Evolutionary conservation across 169 alveolate species (phyloP).

Genomic region (Cytauxzoon felis): DNA sequence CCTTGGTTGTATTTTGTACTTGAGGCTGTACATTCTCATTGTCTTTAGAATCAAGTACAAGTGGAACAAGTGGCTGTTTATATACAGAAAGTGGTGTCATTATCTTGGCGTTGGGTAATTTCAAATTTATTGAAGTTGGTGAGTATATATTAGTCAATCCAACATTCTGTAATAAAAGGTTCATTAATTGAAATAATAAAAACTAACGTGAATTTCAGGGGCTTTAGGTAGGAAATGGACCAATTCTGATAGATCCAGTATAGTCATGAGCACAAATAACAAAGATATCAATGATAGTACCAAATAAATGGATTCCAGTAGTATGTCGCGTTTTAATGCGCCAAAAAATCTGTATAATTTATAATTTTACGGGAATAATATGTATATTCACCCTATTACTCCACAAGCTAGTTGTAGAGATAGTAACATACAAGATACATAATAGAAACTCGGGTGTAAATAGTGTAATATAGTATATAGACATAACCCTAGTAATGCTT

Average conservation of each 20-base stretch:
- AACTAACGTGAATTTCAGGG: conserved; percentile 38
- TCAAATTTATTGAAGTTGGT: not conserved
- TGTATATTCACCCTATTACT: conserved; percentile 31
- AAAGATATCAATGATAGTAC: conserved; percentile 27
- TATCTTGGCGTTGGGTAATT: not conserved
- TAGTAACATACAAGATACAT: conserved; percentile 33
- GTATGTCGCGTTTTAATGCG: conserved; percentile 41
- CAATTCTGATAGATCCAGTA: conserved; percentile 56
- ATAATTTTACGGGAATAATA: not conserved
- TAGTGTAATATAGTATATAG: conserved; percentile 53
- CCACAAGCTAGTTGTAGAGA: conserved; percentile 25
- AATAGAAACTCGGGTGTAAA: conserved; percentile 49
- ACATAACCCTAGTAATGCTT: conserved; percentile 46
- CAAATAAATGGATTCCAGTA: conserved; percentile 35
- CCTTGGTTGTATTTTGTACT: not conserved
- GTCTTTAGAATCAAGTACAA: not conserved
- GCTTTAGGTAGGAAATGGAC: conserved; percentile 65
- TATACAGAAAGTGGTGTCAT: conserved; percentile 4
- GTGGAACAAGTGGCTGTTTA: not conserved
- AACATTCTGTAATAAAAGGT: not conserved
- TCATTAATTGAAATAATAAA: not conserved
- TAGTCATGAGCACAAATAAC: conserved; percentile 28
- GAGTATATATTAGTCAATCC: not conserved
- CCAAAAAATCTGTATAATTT: conserved; percentile 27
- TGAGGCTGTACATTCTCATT: no score